phyloP scores from a whole-genome alignment of 805 yeast genomes.

The Starmera dryadoides region DNA sequence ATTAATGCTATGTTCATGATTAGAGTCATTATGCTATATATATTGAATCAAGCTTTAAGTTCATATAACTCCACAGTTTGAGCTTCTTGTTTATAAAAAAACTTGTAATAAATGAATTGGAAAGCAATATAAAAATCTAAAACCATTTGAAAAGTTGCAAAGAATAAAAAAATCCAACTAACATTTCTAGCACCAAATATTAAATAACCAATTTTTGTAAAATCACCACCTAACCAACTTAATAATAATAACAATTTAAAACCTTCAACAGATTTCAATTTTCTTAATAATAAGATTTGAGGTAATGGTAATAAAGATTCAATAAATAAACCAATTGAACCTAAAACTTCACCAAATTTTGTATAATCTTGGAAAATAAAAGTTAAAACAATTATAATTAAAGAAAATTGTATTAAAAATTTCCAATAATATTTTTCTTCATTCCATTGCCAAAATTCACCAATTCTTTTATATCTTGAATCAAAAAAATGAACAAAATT shows the following conservation, averaged over 20 bases:
- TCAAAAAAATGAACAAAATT: constrained; percentile 57
- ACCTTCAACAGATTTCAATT: constrained; percentile 65
- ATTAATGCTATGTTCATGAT: too few relatives aligned
- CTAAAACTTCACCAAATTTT: constrained; percentile 44
- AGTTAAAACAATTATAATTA: constrained; percentile 25
- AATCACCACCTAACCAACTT: constrained; percentile 88
- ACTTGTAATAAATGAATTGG: constrained; percentile 62
- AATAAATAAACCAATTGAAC: constrained; percentile 57
- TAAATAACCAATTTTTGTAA: constrained; percentile 66
- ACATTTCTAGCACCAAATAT: constrained; percentile 71
- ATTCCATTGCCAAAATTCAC: constrained; percentile 84
- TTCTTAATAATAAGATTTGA: constrained; percentile 61
- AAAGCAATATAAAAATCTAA: constrained; percentile 67
- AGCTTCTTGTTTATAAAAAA: constrained; percentile 17
- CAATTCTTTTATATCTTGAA: constrained; percentile 58
- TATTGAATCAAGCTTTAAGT: constrained; percentile 2
- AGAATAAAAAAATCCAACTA: constrained; percentile 55
- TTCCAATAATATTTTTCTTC: constrained; percentile 52
- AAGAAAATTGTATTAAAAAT: constrained; percentile 36
- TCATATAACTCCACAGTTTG: constrained; percentile 7
- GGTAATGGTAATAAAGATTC: constrained; percentile 74
- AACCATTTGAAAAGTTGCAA: constrained; percentile 72
- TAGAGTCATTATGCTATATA: too few relatives aligned
- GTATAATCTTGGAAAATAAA: constrained; percentile 26
- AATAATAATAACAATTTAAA: constrained; percentile 68